Evolutionary conservation across 2,329 filamentous ascomycete species (phyloP), one percentile per base, ranked within the genome.

Genomic region (Lomentospora prolificans): DNA sequence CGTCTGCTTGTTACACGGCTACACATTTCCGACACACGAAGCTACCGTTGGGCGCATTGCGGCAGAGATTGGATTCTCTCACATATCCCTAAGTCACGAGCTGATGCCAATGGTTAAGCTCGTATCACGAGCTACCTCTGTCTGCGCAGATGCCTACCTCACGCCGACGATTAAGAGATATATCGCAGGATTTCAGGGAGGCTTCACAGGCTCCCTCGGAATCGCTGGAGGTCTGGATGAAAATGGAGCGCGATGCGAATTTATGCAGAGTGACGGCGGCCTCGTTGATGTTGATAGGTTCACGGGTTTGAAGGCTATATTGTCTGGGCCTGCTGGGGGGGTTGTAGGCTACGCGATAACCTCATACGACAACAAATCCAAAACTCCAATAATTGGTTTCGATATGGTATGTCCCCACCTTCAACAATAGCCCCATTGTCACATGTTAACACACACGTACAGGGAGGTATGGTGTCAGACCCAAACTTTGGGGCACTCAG

Each of bases 281-380:
- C 67, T 86, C 2, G 81, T 86, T 0, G 87, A 90, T 60, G 86
- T 90, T 0, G 84, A 88, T 56, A 85, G 82, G 61, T 95, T 96
- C 65, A 91, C 88, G 0, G 91, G 91, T 0, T 72, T 96, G 3
- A 85, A 86, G 63, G 90, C 90, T 2, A 95, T 96, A 58, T 67
- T 96, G 2, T 95, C 89, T 0, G 91, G 91, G 0, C 91, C 91
- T 1, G 91, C 91, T n/a, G 91, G 90, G 30, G 91, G 91, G 41
- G 91, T 96, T 0, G 90, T 96, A 0, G 91, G 91, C 3, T 96
- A 96, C 67, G 90, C 91, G 17, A 82, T 92, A 19, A 96, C 92
- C 0, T 94, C 87, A 1, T 96, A 94, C 67, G 91, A 96, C 61
- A 79, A 86, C 0, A 76, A 86, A 53, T 94, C 89, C 3, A 88